phyloP scores from a whole-genome alignment of 257 asterid genomes.

The Solanum ossicruentum region DNA sequence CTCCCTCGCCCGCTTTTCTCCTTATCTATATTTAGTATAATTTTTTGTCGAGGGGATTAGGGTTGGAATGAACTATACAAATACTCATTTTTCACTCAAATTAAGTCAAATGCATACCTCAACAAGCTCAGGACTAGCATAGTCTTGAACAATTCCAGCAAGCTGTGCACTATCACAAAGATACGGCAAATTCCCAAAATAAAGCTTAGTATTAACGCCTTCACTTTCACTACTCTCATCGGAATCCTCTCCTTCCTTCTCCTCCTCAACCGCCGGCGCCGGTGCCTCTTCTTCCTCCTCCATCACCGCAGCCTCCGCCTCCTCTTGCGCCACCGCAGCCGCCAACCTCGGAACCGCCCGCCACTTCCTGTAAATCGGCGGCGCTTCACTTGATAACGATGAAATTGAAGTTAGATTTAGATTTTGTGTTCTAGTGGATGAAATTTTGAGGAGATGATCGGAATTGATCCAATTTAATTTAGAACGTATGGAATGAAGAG shows the following conservation, averaged over 20 bases:
- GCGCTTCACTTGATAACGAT: constrained; percentile 1
- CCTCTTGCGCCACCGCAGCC: constrained; percentile 64
- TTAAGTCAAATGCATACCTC: constrained; percentile 34
- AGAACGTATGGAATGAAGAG: constrained; percentile 24
- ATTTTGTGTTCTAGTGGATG: constrained; percentile 16
- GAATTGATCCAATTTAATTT: constrained; percentile 16
- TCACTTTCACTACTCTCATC: constrained; percentile 9
- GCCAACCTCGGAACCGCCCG: constrained; percentile 19
- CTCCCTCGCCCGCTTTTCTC: too few relatives aligned
- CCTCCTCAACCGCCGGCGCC: constrained; percentile 11
- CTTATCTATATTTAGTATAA: too few relatives aligned
- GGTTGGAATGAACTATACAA: not conserved
- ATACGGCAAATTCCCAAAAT: constrained; percentile 89
- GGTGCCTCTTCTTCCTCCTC: constrained; percentile 17
- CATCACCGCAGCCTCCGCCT: constrained; percentile 23
- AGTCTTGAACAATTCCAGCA: constrained; percentile 81
- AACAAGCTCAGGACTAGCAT: constrained; percentile 81
- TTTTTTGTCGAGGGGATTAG: too few relatives aligned
- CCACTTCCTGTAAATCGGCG: constrained; percentile 21
- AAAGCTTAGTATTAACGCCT: constrained; percentile 54
- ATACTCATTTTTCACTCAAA: not conserved
- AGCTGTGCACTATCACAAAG: constrained; percentile 84
- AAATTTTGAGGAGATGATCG: constrained; percentile 23
- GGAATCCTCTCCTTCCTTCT: constrained; percentile 4
- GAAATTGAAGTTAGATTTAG: not conserved